Evolutionary conservation across 2,329 filamentous ascomycete species (phyloP).

Genomic region (Cadophora luteo-olivacea): DNA sequence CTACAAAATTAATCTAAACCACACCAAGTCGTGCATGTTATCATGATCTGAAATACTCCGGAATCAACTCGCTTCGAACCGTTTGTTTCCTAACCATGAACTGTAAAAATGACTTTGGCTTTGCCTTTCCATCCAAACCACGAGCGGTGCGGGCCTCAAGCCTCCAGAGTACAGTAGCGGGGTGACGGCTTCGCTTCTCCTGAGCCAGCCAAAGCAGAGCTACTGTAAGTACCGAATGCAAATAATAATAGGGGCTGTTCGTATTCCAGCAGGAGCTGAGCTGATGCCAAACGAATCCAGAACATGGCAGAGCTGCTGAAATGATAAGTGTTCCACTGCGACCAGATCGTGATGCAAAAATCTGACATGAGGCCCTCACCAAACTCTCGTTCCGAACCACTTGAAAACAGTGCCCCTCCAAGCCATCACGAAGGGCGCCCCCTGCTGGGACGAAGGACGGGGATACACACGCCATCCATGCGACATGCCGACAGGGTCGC

Average conservation of each 20-base stretch:
- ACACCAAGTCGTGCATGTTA: slow-evolving; percentile 27
- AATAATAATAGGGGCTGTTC: slow-evolving; percentile 3
- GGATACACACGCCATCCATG: slow-evolving; percentile 15
- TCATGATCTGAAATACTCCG: slow-evolving; percentile 26
- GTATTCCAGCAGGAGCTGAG: slow-evolving; percentile 16
- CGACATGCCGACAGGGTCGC: slow-evolving; percentile 36
- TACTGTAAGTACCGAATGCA: neutral
- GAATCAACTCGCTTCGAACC: slow-evolving; percentile 25
- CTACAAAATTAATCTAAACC: slow-evolving; percentile 36
- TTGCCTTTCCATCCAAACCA: slow-evolving; percentile 12
- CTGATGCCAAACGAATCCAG: slow-evolving; percentile 19
- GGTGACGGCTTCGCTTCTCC: neutral
- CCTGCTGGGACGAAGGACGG: slow-evolving; percentile 12
- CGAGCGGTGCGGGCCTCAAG: slow-evolving; percentile 20
- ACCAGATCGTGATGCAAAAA: slow-evolving; percentile 16
- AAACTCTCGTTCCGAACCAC: slow-evolving; percentile 10
- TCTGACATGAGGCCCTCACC: slow-evolving; percentile 25
- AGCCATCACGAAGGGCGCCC: neutral
- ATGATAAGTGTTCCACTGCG: neutral
- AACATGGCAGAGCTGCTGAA: slow-evolving; percentile 15
- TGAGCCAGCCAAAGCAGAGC: neutral
- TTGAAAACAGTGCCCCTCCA: slow-evolving; percentile 17
- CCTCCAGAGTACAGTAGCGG: slow-evolving; percentile 14
- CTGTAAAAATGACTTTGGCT: slow-evolving; percentile 2
- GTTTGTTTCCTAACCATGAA: slow-evolving; percentile 3